A percentile compares a stretch with the other conserved stretches of the same genome.
These are phyloP conservation scores for Kwoniella bestiolae DNA, from an alignment of 768 basidiomycete species.

Conservation along the genomic window DNA sequence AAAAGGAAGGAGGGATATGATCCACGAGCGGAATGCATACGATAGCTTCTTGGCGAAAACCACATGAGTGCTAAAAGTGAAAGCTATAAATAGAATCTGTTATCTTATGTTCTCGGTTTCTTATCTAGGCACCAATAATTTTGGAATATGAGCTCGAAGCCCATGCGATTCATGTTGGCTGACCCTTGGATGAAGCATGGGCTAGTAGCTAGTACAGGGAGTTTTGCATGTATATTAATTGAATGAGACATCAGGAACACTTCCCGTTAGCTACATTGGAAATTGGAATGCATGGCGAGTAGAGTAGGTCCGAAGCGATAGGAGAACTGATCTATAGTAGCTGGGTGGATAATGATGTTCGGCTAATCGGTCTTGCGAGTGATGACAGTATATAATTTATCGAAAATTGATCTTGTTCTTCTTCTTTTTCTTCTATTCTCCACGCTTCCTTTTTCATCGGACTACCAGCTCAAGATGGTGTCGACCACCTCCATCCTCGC, in stretches of 20 bases:
- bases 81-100: neutral
- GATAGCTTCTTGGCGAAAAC: neutral
- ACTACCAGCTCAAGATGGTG: slow-evolving; percentile 3
- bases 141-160: no score
- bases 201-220: neutral
- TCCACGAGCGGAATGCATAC: no score
- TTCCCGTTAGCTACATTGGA: no score
- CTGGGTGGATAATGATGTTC: neutral
- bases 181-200: neutral
- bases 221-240: neutral
- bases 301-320: no score
- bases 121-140: neutral
- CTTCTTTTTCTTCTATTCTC: no score
- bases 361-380: neutral
- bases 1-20: no score
- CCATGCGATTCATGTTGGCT: neutral
- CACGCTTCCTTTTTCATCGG: neutral
- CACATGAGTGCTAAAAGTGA: no score
- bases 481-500: slow-evolving; percentile 2
- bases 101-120: neutral
- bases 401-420: neutral
- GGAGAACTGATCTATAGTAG: no score
- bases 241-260: neutral
- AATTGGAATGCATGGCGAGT: no score
- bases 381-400: neutral